Percentiles rank a stretch among this genome's conserved stretches.
These are phyloP conservation scores for Cladosporium sp. DNA, from an alignment of 2,329 filamentous ascomycete species.

Conservation along the genomic window DNA sequence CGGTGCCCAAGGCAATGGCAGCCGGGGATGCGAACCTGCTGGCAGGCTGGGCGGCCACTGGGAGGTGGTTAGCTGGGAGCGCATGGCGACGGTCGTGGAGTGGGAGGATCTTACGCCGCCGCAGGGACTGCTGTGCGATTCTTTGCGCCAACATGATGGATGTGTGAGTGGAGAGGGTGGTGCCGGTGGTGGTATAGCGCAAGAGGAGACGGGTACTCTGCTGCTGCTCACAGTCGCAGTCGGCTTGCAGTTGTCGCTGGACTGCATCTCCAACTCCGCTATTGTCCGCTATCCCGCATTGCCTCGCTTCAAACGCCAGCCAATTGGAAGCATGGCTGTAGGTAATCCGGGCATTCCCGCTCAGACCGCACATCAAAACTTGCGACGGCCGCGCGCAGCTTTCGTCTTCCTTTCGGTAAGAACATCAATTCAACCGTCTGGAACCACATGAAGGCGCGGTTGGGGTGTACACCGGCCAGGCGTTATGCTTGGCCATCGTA, in stretches of 20 bases:
- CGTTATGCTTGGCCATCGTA: constrained; percentile 28
- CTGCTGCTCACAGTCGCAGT: not conserved
- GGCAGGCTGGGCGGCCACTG: constrained; percentile 43
- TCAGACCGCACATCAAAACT: not conserved
- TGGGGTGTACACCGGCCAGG: constrained; percentile 23
- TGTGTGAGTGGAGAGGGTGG: constrained; percentile 19
- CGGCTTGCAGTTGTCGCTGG: not conserved
- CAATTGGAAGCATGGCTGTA: constrained; percentile 15
- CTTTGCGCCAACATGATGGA: constrained; percentile 43
- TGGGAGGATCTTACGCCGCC: constrained; percentile 34
- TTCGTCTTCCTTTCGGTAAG: constrained; percentile 14
- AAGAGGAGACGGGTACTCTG: not conserved
- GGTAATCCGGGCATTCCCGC: not conserved
- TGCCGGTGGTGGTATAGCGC: constrained; percentile 27
- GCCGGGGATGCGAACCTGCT: constrained; percentile 43
- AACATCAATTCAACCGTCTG: constrained; percentile 26
- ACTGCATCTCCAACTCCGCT: not conserved
- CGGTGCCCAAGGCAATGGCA: constrained; percentile 36
- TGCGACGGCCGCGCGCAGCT: not conserved
- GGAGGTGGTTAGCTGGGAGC: constrained; percentile 16
- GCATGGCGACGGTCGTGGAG: not conserved
- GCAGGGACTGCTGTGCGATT: constrained; percentile 41
- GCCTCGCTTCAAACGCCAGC: constrained; percentile 12
- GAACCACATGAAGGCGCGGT: constrained; percentile 30
- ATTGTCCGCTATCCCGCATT: not conserved